Conservation (phyloP, 2,329 filamentous ascomycete genomes). For the Neopestalotiopsis sp. region DNA sequence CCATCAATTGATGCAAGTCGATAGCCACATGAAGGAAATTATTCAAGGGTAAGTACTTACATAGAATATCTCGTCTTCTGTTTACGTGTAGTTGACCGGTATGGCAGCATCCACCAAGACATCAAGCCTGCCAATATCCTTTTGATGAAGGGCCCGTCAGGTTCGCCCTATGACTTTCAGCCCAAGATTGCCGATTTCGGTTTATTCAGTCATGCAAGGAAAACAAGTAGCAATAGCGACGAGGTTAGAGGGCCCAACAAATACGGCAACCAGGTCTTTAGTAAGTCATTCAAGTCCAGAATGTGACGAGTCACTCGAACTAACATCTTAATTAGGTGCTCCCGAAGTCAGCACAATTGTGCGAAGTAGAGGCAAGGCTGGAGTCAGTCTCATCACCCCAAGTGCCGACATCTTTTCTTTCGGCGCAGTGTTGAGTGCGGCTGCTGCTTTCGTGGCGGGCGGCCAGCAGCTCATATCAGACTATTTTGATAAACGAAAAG, state of each 20-base stretch:
- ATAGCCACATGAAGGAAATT: slow-evolving; percentile 13
- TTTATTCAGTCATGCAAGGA: slow-evolving; percentile 17
- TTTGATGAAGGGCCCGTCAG: slow-evolving; percentile 21
- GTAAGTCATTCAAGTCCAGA: too few relatives aligned
- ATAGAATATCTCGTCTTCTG: neutral
- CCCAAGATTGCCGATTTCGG: slow-evolving; percentile 29
- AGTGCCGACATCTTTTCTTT: slow-evolving; percentile 14
- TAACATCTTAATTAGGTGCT: too few relatives aligned
- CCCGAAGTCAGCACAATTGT: slow-evolving; percentile 9
- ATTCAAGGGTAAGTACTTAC: slow-evolving; percentile 23
- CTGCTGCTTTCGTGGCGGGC: slow-evolving; percentile 2
- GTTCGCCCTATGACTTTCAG: slow-evolving; percentile 25
- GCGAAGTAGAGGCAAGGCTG: too few relatives aligned
- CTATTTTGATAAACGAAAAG: slow-evolving; percentile 21
- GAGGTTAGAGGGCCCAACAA: slow-evolving; percentile 4
- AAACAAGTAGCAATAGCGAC: neutral
- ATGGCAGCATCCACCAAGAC: slow-evolving; percentile 26
- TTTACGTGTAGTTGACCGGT: too few relatives aligned
- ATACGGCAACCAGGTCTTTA: slow-evolving; percentile 10
- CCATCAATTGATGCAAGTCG: slow-evolving; percentile 20
- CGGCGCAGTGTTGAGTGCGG: slow-evolving; percentile 5
- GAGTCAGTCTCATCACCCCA: slow-evolving; percentile 22
- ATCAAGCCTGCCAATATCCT: slow-evolving; percentile 29
- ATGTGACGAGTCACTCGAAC: too few relatives aligned
- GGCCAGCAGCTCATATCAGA: slow-evolving; percentile 18